A percentile compares a stretch with the other conserved stretches of the same genome.
Evolutionary conservation across 176 grass and related monocot species (phyloP).

Genomic region (Microstegium vimineum): DNA sequence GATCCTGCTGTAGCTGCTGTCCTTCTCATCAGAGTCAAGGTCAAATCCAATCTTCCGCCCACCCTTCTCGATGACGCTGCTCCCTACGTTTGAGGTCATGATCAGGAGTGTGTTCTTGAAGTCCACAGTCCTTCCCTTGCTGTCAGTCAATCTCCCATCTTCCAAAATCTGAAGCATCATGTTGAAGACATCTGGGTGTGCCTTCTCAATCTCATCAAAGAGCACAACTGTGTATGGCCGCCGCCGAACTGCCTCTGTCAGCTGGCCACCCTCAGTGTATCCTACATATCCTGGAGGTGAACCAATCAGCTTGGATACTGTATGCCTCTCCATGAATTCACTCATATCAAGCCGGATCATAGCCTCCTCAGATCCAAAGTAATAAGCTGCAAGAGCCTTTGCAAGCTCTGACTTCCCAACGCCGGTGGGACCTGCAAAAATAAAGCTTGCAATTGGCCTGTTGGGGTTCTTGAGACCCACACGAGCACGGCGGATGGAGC

Average conservation of each 20-base stretch:
- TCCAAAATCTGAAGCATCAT: conserved; percentile 98
- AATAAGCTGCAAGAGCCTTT: conserved; percentile 73
- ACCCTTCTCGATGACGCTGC: conserved; percentile 91
- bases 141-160: conserved; percentile 86
- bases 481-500: conserved; percentile 78
- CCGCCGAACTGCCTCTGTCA: conserved; percentile 86
- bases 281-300: conserved; percentile 94
- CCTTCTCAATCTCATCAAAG: conserved; percentile 90
- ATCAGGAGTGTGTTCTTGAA: conserved; percentile 95
- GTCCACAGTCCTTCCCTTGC: conserved; percentile 88
- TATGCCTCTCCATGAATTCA: conserved; percentile 93
- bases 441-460: conserved; percentile 88
- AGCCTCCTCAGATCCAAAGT: conserved; percentile 86
- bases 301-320: conserved; percentile 85
- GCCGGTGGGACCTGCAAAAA: conserved; percentile 88
- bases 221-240: conserved; percentile 83
- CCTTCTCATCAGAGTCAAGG: conserved; percentile 66
- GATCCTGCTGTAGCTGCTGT: conserved; percentile 89
- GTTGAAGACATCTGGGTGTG: conserved; percentile 92
- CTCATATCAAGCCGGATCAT: conserved; percentile 99
- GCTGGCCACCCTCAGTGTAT: conserved; percentile 91
- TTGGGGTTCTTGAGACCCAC: conserved; percentile 89
- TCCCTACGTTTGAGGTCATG: conserved; percentile 90
- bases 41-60: conserved; percentile 81
- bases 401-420: conserved; percentile 97